Percentiles rank a stretch among this genome's conserved stretches.
Conservation (phyloP, 768 basidiomycete species). For the Suillus cothurnatus region DNA sequence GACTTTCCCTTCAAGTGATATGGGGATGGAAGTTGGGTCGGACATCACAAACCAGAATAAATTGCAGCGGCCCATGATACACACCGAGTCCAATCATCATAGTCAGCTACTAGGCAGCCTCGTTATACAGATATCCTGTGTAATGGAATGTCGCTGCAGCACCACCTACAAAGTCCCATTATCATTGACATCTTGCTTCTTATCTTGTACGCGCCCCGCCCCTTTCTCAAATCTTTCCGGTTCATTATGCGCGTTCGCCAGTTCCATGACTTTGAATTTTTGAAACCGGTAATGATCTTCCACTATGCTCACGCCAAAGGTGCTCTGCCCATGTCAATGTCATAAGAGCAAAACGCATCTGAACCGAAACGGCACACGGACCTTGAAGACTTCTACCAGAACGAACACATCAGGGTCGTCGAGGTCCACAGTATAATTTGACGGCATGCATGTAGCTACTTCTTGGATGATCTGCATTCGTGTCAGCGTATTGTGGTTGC, state of each 20-base stretch:
- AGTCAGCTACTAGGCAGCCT: neutral
- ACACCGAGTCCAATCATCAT: neutral
- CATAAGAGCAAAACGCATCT: neutral
- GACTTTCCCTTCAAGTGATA: too few relatives aligned
- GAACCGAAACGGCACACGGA: constrained; percentile 29
- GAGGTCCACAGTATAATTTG: constrained; percentile 67
- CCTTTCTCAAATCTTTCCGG: constrained; percentile 36
- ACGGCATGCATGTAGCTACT: constrained; percentile 71
- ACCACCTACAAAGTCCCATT: neutral
- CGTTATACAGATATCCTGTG: neutral
- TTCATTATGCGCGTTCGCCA: constrained; percentile 54
- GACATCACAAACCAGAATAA: neutral
- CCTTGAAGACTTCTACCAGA: constrained; percentile 85
- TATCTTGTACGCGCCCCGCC: constrained; percentile 35
- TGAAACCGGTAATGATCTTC: constrained; percentile 69
- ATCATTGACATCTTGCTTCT: constrained; percentile 6
- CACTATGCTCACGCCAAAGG: constrained; percentile 77
- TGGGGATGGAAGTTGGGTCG: neutral
- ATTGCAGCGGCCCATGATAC: neutral
- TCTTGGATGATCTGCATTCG: constrained; percentile 64
- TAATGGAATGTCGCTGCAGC: neutral
- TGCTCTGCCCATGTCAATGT: constrained; percentile 50
- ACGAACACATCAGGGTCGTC: constrained; percentile 71
- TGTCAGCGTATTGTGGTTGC: constrained; percentile 74
- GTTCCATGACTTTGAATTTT: constrained; percentile 80